Evolutionary conservation across 2,329 filamentous ascomycete species (phyloP).

Genomic region (Paraconiothyrium sp.): DNA sequence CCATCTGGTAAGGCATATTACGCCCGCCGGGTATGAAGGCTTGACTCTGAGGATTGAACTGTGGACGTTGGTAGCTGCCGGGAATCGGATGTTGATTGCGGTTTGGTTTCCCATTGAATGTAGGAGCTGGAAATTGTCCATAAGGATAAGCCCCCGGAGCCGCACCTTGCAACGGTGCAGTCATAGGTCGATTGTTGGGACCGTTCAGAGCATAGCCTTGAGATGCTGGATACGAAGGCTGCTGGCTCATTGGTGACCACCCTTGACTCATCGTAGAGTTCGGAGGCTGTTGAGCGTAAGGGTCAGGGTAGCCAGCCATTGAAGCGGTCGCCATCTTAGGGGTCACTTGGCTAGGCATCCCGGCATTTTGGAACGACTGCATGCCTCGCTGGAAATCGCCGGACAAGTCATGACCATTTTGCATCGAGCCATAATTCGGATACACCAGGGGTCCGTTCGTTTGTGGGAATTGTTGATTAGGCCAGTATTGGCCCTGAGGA

Average conservation of each 20-base stretch:
- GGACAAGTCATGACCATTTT: constrained; percentile 55
- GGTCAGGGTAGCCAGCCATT: constrained; percentile 46
- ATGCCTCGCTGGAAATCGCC: constrained; percentile 58
- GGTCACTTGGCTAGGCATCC: constrained; percentile 45
- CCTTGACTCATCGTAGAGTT: constrained; percentile 40
- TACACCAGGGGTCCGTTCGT: constrained; percentile 39
- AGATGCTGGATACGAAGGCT: constrained; percentile 37
- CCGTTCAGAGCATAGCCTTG: constrained; percentile 39
- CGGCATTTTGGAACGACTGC: constrained; percentile 54
- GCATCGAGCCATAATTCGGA: constrained; percentile 37
- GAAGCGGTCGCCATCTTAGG: constrained; percentile 49
- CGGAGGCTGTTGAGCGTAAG: constrained; percentile 40
- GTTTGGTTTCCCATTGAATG: constrained; percentile 67
- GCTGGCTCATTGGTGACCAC: constrained; percentile 46
- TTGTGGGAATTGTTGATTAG: constrained; percentile 41
- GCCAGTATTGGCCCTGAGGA: constrained; percentile 48
- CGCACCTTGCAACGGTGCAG: constrained; percentile 46
- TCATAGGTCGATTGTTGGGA: constrained; percentile 45
- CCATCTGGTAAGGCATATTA: constrained; percentile 45
- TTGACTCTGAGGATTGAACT: constrained; percentile 94
- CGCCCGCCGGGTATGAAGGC: constrained; percentile 79
- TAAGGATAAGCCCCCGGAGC: constrained; percentile 71
- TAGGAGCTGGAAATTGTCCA: constrained; percentile 76
- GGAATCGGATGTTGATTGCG: constrained; percentile 84
- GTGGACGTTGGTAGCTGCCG: constrained; percentile 82